Base-by-base conservation (phyloP, 441 rosid genomes). In the Adansonia rubrostipa region DNA sequence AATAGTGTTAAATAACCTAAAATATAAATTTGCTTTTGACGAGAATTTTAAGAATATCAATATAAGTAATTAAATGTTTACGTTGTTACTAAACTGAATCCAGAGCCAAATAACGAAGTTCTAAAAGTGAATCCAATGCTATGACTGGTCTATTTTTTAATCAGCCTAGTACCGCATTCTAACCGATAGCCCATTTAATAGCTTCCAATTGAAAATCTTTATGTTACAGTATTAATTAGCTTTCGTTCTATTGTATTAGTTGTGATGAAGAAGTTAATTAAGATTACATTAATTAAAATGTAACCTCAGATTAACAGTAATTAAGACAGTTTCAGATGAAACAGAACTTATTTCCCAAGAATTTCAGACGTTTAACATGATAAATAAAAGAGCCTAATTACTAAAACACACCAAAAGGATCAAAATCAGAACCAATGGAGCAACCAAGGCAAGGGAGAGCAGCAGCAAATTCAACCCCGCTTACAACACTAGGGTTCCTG, bases 401-500 rank as follows among this genome's bases (percentile, higher is more conserved):
- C 71, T 17, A 10, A 13, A 45, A 68, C 33, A 28, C 33, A 28
- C 33, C 40, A 5, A 68, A 22, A 47, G 68, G 68, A 63, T 14
- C 15, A 7, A 64, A 13, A 22, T 48, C 73, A 22, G 19, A 72
- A 67, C 6, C 5, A 19, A 89, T 89, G 93, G 86, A 89, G 15
- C 80, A 80, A 24, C 79, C 86, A 61, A 82, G 80, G 78, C 91
- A 88, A 64, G 83, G 80, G 33, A 33, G 60, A 28, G 33, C 33
- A 73, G 17, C 87, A 5, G 80, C 89, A 8, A 90, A 89, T 74
- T 86, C 88, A 36, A 77, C 82, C 5, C 90, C 94, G 9, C 85
- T 86, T 42, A 86, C 90, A 14, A 83, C 91, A 48, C 73, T 87
- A 9, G 86, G 87, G 58, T 90, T 90, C 83, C 76, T 90, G 63